Evolutionary conservation across 306 rosid genomes (phyloP).

Genomic region (Vachellia pachyceras): DNA sequence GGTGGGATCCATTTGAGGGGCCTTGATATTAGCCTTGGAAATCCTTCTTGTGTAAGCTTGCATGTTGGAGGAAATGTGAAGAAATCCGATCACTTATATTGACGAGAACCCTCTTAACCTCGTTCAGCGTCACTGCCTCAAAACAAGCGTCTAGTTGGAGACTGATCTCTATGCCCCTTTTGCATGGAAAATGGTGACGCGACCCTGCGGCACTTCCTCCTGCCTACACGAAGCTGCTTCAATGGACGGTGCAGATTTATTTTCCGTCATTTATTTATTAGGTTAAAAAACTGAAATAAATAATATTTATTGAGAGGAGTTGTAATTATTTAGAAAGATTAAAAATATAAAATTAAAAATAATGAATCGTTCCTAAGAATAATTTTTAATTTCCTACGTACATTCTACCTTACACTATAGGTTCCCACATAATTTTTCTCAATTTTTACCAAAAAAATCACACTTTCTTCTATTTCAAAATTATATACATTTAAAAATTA

Average conservation of each 20-base stretch:
- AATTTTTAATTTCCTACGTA: too few relatives aligned
- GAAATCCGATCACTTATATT: background rate
- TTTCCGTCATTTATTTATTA: background rate
- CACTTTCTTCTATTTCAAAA: too few relatives aligned
- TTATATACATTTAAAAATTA: too few relatives aligned
- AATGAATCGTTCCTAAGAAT: too few relatives aligned
- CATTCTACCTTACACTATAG: too few relatives aligned
- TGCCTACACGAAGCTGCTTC: background rate
- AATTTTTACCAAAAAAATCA: too few relatives aligned
- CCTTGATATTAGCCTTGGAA: background rate
- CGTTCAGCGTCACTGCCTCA: background rate
- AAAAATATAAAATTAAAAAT: too few relatives aligned
- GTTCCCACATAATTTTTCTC: too few relatives aligned
- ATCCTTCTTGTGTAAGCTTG: background rate
- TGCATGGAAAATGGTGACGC: background rate
- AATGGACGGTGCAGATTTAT: background rate
- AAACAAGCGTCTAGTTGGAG: background rate
- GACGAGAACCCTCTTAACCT: background rate
- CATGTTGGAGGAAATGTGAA: slow-evolving; percentile 25
- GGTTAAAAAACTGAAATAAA: too few relatives aligned
- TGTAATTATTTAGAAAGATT: too few relatives aligned
- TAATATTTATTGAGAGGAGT: too few relatives aligned
- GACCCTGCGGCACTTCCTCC: background rate
- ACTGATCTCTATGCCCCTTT: background rate
- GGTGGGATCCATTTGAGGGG: slow-evolving; percentile 17